Base-by-base conservation (phyloP, 2,329 filamentous ascomycete genomes). In the Epichloe sibirici region DNA sequence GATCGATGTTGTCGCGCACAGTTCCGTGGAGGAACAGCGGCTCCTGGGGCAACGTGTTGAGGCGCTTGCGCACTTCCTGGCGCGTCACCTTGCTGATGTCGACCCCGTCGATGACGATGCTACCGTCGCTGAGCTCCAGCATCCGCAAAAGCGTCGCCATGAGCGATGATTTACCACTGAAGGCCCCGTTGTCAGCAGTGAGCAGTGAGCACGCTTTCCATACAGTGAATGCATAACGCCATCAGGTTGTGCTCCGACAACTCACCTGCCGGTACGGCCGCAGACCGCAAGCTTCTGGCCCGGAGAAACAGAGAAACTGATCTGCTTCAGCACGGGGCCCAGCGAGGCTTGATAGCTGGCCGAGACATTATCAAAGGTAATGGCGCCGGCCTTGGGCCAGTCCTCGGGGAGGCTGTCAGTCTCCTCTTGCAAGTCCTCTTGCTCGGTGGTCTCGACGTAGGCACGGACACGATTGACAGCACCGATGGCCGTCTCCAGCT, bases 21-120 rank as follows among this genome's bases (percentile, higher is more conserved):
- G 65, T 73, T 2, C 74, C 75, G 2, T 69, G 69, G 5, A 79
- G 62, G n/a, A 76, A 68, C 53, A 76, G 71, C 0, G 74, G 66
- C 43, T 79, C 75, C 62, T 81, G 77, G 0, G 77, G 70, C 1
- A 79, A 61, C 1, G 68, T 67, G 31, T 71, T 70, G 6, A 79
- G 61, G 1, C 60, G 53, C 0, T 55, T 47, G 1, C 65, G 59
- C 1, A 67, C 47, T 5, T 53, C 51, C 7, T 61, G 51, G 6
- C 61, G 57, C 0, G 57, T 55, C 1, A 65, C 38, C 0, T 48
- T 57, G 1, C 58, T 52, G 12, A 66, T 56, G 45, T 75, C 69
- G 1, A 76, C 52, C 2, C 65, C 68, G 51, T 78, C 76, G 7
- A 79, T 65, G 1, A 54, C 61, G n/a, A 79, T 73, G 5, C 47